These are phyloP conservation scores for Coemansia sp. DNA, from an alignment of 371 early-diverging fungal species.

Conservation along the genomic window DNA sequence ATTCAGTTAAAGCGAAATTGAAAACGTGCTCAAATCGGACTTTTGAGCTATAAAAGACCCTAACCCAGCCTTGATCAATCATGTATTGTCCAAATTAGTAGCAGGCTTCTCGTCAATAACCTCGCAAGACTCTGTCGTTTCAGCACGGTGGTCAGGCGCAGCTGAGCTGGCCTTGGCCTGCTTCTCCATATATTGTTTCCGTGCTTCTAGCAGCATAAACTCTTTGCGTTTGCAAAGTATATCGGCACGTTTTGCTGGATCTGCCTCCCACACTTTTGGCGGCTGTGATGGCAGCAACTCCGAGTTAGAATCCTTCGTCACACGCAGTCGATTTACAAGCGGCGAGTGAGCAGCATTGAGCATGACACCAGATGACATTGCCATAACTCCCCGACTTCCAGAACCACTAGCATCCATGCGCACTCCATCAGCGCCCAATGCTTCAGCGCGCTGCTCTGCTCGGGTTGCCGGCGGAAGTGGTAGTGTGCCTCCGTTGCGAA, in stretches of 20 bases:
- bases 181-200: constrained; percentile 60
- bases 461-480: constrained; percentile 37
- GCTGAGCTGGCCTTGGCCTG: constrained; percentile 1
- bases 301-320: constrained; percentile 18
- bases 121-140: not conserved
- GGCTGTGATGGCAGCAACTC: constrained; percentile 59
- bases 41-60: not conserved
- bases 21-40: not conserved
- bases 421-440: constrained; percentile 1
- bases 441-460: constrained; percentile 17
- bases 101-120: too few species aligned
- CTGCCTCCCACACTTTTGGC: constrained; percentile 75
- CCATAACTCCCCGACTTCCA: not conserved
- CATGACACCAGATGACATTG: constrained; percentile 15
- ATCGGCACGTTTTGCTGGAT: constrained; percentile 72
- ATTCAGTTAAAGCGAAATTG: not conserved
- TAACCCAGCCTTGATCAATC: not conserved
- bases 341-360: constrained; percentile 40
- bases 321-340: constrained; percentile 37
- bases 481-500: constrained; percentile 71
- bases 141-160: not conserved
- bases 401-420: not conserved
- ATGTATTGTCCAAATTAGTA: not conserved
- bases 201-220: constrained; percentile 84
- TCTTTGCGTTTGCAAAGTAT: constrained; percentile 79